These are phyloP conservation scores for Daldinia loculata DNA, from an alignment of 495 filamentous ascomycete genomes.

Conservation along the genomic window DNA sequence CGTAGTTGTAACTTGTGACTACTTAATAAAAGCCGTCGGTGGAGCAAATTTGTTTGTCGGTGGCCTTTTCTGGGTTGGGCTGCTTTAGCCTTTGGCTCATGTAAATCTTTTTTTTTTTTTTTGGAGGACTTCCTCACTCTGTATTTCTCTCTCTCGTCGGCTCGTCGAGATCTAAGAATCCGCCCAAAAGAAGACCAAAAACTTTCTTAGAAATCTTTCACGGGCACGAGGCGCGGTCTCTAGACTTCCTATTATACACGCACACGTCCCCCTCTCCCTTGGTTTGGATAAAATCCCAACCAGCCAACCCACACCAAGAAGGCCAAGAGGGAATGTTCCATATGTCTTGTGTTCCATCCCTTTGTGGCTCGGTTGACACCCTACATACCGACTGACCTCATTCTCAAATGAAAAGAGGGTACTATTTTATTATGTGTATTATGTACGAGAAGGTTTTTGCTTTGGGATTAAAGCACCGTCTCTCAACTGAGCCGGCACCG, in stretches of 20 bases:
- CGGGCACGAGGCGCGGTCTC: conserved; percentile 23
- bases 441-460: conserved; percentile 30
- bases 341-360: conserved; percentile 31
- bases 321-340: conserved; percentile 7
- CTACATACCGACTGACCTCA: conserved; percentile 34
- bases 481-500: conserved; percentile 29
- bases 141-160: conserved; percentile 17
- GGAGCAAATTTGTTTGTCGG: conserved; percentile 37
- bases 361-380: conserved; percentile 40
- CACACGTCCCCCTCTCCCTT: conserved; percentile 22
- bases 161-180: conserved; percentile 22
- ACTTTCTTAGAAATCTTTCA: conserved; percentile 34
- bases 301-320: conserved; percentile 25
- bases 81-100: conserved; percentile 27
- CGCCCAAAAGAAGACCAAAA: conserved; percentile 30
- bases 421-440: conserved; percentile 26
- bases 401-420: conserved; percentile 38
- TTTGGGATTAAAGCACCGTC: conserved; percentile 25
- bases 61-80: conserved; percentile 40
- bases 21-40: conserved; percentile 41
- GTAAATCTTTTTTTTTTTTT: conserved; percentile 11
- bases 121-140: conserved; percentile 18
- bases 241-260: conserved; percentile 43
- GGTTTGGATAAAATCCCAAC: conserved; percentile 15
- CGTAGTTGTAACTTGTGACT: conserved; percentile 32